phyloP scores from a whole-genome alignment of 805 yeast species.

The Myxozyma neotropica region DNA sequence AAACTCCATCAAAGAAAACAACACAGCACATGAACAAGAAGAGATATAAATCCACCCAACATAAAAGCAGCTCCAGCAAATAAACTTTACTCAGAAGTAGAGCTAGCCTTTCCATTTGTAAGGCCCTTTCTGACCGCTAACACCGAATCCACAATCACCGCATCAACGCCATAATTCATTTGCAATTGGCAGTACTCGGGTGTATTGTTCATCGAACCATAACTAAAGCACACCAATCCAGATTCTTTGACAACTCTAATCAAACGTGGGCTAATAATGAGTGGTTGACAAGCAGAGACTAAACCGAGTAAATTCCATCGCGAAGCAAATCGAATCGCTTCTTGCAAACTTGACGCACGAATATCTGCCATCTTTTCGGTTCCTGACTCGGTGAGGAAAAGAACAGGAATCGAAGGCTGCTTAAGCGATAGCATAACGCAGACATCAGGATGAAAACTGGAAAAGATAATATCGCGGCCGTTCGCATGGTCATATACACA shows the following conservation, averaged over 20 bases:
- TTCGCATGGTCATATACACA: constrained; percentile 74
- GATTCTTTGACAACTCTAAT: constrained; percentile 85
- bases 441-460: constrained; percentile 93
- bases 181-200: constrained; percentile 83
- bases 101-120: constrained; percentile 13
- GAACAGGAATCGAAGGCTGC: constrained; percentile 90
- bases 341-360: constrained; percentile 83
- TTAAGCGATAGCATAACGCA: constrained; percentile 83
- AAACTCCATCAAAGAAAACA: not conserved
- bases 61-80: no score
- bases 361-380: constrained; percentile 84
- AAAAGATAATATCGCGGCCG: constrained; percentile 84
- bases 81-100: not conserved
- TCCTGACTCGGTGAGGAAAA: constrained; percentile 88
- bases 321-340: constrained; percentile 86
- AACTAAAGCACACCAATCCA: constrained; percentile 91
- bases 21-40: not conserved
- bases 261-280: constrained; percentile 86
- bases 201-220: constrained; percentile 80
- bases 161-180: constrained; percentile 94
- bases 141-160: constrained; percentile 95
- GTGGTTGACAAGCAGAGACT: constrained; percentile 84
- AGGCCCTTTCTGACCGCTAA: constrained; percentile 43
- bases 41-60: no score
- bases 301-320: constrained; percentile 91